Evolutionary conservation across 2,329 filamentous ascomycete genomes (phyloP).

Genomic region (Colletotrichum plurivorum): DNA sequence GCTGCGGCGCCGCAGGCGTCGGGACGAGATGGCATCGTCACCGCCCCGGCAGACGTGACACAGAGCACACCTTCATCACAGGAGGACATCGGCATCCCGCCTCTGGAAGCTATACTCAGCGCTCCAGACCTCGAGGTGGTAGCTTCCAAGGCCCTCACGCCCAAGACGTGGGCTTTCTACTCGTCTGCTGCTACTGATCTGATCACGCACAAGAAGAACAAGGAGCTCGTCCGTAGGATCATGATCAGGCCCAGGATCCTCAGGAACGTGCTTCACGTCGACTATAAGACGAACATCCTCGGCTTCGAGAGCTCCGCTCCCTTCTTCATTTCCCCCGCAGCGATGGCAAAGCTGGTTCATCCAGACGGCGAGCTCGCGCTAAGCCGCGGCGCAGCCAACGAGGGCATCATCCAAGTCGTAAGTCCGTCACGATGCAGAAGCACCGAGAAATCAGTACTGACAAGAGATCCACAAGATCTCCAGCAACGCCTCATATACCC

Average conservation of each 20-base stretch:
- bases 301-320: constrained; percentile 67
- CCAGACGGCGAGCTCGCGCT: constrained; percentile 67
- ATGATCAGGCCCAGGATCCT: constrained; percentile 84
- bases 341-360: constrained; percentile 75
- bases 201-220: constrained; percentile 79
- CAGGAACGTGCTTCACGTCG: constrained; percentile 79
- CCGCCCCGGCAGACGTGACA: background rate
- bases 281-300: constrained; percentile 67
- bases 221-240: constrained; percentile 73
- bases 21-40: constrained; percentile 53
- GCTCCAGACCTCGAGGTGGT: constrained; percentile 53
- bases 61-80: constrained; percentile 47
- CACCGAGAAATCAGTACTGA: background rate
- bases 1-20: constrained; percentile 59
- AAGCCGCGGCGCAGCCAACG: constrained; percentile 52
- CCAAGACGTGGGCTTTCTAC: constrained; percentile 73
- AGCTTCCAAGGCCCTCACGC: constrained; percentile 47
- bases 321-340: constrained; percentile 75
- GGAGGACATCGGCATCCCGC: constrained; percentile 61
- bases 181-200: constrained; percentile 89
- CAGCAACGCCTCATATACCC: constrained; percentile 64
- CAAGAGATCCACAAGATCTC: constrained; percentile 53
- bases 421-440: constrained; percentile 14
- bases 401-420: constrained; percentile 64
- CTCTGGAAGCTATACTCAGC: constrained; percentile 50